Evolutionary conservation across 1,284 basidiomycete genomes (phyloP), one percentile per base, ranked within the genome.

Genomic region (Cerioporus squamosus): DNA sequence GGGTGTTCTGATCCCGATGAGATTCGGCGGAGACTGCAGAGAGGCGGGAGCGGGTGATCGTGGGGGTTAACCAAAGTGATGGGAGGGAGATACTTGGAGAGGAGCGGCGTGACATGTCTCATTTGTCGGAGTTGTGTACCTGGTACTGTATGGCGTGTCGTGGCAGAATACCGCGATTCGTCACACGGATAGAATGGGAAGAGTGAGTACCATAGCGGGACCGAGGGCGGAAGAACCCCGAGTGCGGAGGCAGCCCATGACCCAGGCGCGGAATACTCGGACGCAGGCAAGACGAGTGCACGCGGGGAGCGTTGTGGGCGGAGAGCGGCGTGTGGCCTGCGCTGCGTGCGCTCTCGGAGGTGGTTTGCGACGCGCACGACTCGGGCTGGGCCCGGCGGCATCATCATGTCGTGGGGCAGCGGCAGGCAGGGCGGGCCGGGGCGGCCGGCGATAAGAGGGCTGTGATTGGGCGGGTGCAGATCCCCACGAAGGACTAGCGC

Each of bases 91-190:
- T 29, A 44, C 20, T 29, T 44, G 15, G 44, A 47, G 26, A 17
- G 44, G 53, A 23, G 50, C 51, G 36, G n/a, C 33, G 42, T 31
- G 44, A 20, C 22, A 12, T 29, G 53, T 44, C 24, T 17, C 17
- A 56, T 51, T 51, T 43, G 54, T 48, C 58, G 53, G 53, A 51
- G 55, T 53, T 56, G 38, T 45, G 60, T 62, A 57, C 60, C 63
- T 65, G 56, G 49, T n/a, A n/a, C n/a, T n/a, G n/a, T 51, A 44
- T 57, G 57, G 48, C 17, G 29, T 39, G 52, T 57, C 48, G 55
- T 29, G 44, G 57, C 51, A 43, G 54, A 53, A 26, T 26, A 42
- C 45, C 31, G 56, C 42, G 42, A 24, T 17, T 12, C 12, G 36
- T 62, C 53, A 18, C 55, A 57, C 55, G 59, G 48, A 29, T 29